Evolutionary conservation across 768 basidiomycete species (phyloP).

Genomic region (Kwoniella dendrophila): DNA sequence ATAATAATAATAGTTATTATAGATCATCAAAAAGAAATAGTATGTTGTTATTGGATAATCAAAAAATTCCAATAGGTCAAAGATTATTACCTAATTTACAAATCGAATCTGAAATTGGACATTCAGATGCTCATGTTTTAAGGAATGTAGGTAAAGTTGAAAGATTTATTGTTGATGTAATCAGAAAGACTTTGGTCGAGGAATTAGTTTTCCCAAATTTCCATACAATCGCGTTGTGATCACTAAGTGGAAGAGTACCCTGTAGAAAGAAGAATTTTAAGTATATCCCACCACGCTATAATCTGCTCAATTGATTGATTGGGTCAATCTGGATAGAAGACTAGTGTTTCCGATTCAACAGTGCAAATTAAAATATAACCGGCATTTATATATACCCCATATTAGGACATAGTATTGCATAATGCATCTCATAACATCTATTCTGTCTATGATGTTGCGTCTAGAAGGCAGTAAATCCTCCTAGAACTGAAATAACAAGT

Average conservation of each 20-base stretch:
- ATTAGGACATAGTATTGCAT: no score
- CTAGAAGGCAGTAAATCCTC: no score
- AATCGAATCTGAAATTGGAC: constrained; percentile 96
- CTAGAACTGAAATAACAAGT: no score
- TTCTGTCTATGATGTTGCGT: no score
- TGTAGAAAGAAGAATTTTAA: no score
- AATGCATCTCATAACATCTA: no score
- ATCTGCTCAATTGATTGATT: no score
- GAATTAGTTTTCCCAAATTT: constrained; percentile 96
- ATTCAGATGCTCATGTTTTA: constrained; percentile 82
- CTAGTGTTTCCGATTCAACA: no score
- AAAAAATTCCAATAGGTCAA: constrained; percentile 59
- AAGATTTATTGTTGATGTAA: constrained; percentile 92
- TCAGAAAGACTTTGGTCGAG: constrained; percentile 94
- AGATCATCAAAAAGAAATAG: not conserved
- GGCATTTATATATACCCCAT: no score
- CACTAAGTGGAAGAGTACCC: constrained; percentile 13
- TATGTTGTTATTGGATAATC: not conserved
- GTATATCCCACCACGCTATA: no score
- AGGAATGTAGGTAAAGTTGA: constrained; percentile 85
- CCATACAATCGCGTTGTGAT: constrained; percentile 64
- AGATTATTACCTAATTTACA: constrained; percentile 80
- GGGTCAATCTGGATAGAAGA: no score
- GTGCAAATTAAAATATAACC: no score
- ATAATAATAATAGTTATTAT: not conserved